phyloP scores from a whole-genome alignment of 129 eudicot genomes.

The Deinandra increscens region DNA sequence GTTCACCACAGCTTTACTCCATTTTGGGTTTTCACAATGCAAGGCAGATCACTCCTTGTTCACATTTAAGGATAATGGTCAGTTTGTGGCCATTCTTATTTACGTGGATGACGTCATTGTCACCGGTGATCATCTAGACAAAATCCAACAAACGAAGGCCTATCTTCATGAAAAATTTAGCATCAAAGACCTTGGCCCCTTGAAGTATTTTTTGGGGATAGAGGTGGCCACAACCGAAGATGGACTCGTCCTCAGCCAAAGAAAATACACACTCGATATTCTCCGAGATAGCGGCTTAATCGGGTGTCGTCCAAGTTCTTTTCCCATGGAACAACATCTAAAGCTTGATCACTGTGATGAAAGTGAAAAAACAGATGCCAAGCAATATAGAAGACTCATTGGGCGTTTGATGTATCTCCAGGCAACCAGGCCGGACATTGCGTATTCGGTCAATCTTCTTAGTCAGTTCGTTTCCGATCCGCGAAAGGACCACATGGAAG shows the following conservation, averaged over 20 bases:
- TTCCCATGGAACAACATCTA: not conserved
- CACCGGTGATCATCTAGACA: not conserved
- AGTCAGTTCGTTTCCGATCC: not conserved
- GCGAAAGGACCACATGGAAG: too few relatives aligned
- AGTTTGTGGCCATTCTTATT: not conserved
- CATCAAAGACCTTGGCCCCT: not conserved
- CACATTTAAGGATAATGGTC: not conserved
- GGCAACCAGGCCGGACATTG: not conserved
- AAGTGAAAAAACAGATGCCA: not conserved
- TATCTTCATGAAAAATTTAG: not conserved
- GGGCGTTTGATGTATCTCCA: not conserved
- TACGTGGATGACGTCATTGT: not conserved
- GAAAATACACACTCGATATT: too few relatives aligned
- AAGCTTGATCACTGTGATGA: not conserved
- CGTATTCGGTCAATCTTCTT: not conserved
- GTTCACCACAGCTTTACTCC: not conserved
- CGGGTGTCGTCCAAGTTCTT: not conserved
- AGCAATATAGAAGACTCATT: not conserved
- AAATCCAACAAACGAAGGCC: not conserved
- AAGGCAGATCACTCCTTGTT: not conserved
- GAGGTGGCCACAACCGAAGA: slow-evolving; percentile 1
- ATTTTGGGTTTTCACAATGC: not conserved
- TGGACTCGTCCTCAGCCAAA: not conserved
- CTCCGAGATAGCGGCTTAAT: not conserved
- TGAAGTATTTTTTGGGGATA: not conserved